Percentiles rank a stretch among this genome's conserved stretches.
Evolutionary conservation across 371 early-diverging fungal genomes (phyloP).

Genomic region (Apophysomyces elegans): DNA sequence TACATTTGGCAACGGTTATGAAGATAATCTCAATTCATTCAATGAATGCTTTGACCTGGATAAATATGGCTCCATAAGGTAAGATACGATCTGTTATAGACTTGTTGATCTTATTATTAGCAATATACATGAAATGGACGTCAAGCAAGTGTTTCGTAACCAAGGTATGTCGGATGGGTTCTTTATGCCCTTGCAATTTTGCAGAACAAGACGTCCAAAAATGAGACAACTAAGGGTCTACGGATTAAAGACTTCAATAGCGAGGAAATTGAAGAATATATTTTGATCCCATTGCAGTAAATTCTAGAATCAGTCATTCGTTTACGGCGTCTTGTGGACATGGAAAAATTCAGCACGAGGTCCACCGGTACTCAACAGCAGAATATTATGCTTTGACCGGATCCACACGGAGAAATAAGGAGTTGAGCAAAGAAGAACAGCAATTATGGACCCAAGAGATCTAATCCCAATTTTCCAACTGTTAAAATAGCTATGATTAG

Average conservation of each 20-base stretch:
- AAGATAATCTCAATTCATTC: not conserved
- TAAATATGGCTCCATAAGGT: not conserved
- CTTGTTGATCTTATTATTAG: not conserved
- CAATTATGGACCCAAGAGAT: not conserved
- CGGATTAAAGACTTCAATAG: not conserved
- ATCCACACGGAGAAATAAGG: not conserved
- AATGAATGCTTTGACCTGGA: not conserved
- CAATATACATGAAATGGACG: not conserved
- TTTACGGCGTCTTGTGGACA: too few relatives aligned
- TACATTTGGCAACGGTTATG: not conserved
- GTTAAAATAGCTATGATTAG: not conserved
- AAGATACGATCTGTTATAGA: not conserved
- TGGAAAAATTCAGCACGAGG: not conserved
- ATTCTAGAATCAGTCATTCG: not conserved
- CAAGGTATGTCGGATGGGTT: not conserved
- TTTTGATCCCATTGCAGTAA: not conserved
- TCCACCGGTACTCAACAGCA: not conserved
- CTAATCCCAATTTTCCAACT: not conserved
- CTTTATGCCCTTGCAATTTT: not conserved
- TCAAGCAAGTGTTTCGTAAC: not conserved
- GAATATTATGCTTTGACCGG: constrained; percentile 12
- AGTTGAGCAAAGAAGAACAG: not conserved
- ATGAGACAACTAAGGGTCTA: not conserved
- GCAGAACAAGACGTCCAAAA: not conserved
- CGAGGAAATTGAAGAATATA: not conserved